These are phyloP conservation scores for Gracilaria caudata DNA, from an alignment of 23 red algal genomes.

Conservation along the genomic window DNA sequence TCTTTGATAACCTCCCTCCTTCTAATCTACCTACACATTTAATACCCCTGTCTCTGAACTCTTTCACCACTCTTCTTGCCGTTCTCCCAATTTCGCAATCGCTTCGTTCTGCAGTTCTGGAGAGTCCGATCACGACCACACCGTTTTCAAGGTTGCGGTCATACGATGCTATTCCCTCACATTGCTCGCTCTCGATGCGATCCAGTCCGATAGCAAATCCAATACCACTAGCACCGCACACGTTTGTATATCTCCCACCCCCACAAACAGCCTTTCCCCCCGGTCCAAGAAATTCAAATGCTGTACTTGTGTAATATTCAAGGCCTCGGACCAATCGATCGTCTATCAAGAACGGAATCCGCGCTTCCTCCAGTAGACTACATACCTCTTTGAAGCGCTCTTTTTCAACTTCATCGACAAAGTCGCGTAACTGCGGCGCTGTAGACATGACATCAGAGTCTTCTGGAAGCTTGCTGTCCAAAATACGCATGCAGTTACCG, in stretches of 20 bases:
- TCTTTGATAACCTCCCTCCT: conserved; percentile 26
- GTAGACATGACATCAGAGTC: conserved; percentile 38
- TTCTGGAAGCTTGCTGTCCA: conserved; percentile 50
- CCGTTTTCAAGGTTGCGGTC: conserved; percentile 34
- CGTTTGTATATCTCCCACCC: conserved; percentile 53
- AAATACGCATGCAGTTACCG: conserved; percentile 64
- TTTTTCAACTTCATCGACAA: conserved; percentile 26
- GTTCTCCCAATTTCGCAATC: conserved; percentile 12
- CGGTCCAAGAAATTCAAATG: conserved; percentile 67
- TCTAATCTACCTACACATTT: conserved; percentile 21
- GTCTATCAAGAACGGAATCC: conserved; percentile 52
- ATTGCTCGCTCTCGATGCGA: conserved; percentile 47
- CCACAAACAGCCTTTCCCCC: conserved; percentile 64
- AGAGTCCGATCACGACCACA: conserved; percentile 31
- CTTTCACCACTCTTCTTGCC: conserved; percentile 38
- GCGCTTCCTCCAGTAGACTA: conserved; percentile 32
- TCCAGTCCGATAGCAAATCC: conserved; percentile 71
- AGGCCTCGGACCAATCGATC: conserved; percentile 54
- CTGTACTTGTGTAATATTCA: conserved; percentile 75
- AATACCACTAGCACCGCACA: conserved; percentile 49
- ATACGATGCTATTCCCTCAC: conserved; percentile 39
- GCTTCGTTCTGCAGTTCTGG: neutral
- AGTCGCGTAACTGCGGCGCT: conserved; percentile 45
- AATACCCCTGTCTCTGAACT: conserved; percentile 32
- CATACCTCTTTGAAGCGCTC: conserved; percentile 44